A percentile compares a stretch with the other conserved stretches of the same genome.
Conservation (phyloP, 208 protist species). For the Acanthamoeba divionensis region DNA sequence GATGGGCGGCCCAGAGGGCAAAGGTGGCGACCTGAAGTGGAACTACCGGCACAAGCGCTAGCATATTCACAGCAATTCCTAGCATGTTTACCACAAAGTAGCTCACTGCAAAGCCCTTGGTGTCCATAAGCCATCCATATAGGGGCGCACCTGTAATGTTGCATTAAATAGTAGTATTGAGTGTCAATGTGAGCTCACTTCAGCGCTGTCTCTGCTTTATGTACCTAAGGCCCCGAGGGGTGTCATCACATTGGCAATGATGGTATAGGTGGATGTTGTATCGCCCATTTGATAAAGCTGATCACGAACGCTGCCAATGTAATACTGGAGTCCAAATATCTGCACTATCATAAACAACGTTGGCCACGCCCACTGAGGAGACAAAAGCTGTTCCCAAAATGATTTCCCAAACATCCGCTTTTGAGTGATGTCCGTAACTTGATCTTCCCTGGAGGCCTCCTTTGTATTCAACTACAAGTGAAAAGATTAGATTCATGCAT, state of each 20-base stretch:
- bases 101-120: background rate
- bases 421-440: too few species aligned
- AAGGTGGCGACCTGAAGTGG: background rate
- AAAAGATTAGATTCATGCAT: too few species aligned
- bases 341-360: background rate
- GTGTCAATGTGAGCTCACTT: too few species aligned
- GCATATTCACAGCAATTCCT: background rate
- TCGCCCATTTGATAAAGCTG: background rate
- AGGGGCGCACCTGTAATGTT: too few species aligned
- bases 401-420: too few species aligned
- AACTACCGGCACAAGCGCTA: background rate
- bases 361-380: background rate
- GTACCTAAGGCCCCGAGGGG: background rate
- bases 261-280: background rate
- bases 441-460: too few species aligned
- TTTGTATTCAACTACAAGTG: too few species aligned
- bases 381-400: background rate
- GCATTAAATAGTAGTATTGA: too few species aligned
- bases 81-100: background rate
- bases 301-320: background rate
- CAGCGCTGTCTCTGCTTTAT: too few species aligned
- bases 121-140: constrained; percentile 3
- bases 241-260: background rate
- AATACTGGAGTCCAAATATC: constrained; percentile 13
- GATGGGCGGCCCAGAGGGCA: background rate